phyloP scores from a whole-genome alignment of 2,329 filamentous ascomycete genomes.

The Calonectria leucothoes region DNA sequence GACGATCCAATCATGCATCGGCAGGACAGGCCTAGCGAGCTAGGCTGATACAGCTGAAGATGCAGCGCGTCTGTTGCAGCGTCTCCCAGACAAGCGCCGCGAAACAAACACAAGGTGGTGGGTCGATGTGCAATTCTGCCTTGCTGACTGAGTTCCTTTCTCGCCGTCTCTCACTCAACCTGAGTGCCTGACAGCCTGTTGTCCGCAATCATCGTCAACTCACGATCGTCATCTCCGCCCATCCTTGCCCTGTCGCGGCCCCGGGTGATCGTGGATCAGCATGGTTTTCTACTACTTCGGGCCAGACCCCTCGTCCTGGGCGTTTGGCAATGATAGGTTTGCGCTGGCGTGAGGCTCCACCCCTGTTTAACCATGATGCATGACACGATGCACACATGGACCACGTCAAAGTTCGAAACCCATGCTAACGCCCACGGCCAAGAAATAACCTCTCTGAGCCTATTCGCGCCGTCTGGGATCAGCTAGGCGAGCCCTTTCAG shows the following conservation, averaged over 20 bases:
- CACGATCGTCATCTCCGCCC: background rate
- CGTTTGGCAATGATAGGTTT: conserved; percentile 22
- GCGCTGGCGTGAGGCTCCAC: conserved; percentile 21
- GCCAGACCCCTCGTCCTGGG: conserved; percentile 24
- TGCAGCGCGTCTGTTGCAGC: background rate
- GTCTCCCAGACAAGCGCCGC: conserved; percentile 2
- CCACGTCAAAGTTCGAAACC: background rate
- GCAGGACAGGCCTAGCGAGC: background rate
- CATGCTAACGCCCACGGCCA: background rate
- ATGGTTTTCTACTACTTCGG: conserved; percentile 32
- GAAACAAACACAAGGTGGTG: background rate
- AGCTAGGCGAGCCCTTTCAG: conserved; percentile 10
- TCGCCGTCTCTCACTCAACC: background rate
- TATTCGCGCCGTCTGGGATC: conserved; percentile 20
- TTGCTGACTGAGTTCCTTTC: background rate
- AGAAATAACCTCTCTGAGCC: conserved; percentile 18
- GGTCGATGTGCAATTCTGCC: background rate
- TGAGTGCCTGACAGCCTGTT: background rate
- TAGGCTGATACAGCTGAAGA: conserved; percentile 7
- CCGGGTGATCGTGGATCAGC: conserved; percentile 2
- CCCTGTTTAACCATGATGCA: background rate
- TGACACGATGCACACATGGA: background rate
- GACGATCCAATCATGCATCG: background rate
- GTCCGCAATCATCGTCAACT: background rate
- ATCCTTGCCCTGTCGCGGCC: background rate